Evolutionary conservation across 441 rosid species (phyloP), one percentile per base, ranked within the genome.

Genomic region (Syzygium malaccense): DNA sequence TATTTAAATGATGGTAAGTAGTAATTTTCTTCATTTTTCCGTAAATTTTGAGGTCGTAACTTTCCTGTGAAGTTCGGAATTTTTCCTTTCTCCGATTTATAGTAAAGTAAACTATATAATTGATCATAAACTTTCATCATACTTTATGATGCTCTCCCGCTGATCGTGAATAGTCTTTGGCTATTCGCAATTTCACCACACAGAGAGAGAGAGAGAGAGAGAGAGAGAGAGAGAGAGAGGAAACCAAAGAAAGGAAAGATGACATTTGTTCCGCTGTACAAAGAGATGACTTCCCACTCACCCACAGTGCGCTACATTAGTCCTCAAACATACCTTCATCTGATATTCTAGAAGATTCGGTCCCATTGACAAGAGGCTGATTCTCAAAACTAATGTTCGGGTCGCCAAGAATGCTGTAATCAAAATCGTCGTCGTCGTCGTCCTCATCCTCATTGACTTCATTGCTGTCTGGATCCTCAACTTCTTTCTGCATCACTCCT

Each of bases 341-440:
- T 84, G 98, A 92, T 89, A 95, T 88, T 79, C 91, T 93, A 33
- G 94, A 92, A 55, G 95, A 95, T 92, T 93, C 94, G 55, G 98
- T 93, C 89, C 99, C 98, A 92, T 95, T 95, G 87, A 97, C 98
- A 41, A 95, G 85, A 84, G 99, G 99, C 88, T 94, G 95, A 71
- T 94, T 90, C 49, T 95, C 84, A 85, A 91, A 85, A 58, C 91
- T 91, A 7, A 91, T 89, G 88, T 91, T 90, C 15, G 92, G 86
- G 84, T 92, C 95, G 30, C 96, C 91, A 85, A 97, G 90, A 90
- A 97, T 91, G 94, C 98, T 96, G 91, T 91, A 96, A 91, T 95
- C 97, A 75, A 94, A 94, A 91, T 98, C 98, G 1, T 93, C 94
- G 4, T 96, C 94, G 4, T 96, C 95, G 0, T 75, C 66, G 12